phyloP scores from a whole-genome alignment of 495 filamentous ascomycete genomes.

The Penicillium herquei region DNA sequence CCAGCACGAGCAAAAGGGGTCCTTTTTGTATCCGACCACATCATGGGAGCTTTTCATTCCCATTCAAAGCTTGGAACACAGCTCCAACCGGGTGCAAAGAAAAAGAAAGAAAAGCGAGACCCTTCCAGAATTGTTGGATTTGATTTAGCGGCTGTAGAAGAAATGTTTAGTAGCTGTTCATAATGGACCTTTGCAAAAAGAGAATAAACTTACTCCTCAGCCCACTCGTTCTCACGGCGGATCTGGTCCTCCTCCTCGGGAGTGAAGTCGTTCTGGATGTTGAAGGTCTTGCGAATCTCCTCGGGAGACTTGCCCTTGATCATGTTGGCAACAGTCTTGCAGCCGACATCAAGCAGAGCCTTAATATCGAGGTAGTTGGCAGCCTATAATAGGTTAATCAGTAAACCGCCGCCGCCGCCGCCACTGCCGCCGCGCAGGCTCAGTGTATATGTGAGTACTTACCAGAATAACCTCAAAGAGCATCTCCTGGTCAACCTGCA shows the following conservation, averaged over 20 bases:
- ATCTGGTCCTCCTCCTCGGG: slow-evolving; percentile 74
- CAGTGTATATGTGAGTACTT: slow-evolving; percentile 34
- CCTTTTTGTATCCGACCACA: no score
- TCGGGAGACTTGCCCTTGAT: slow-evolving; percentile 74
- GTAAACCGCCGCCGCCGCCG: neutral
- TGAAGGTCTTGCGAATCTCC: slow-evolving; percentile 75
- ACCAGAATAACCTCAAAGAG: slow-evolving; percentile 98
- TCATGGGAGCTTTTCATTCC: no score
- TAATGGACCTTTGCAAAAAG: neutral
- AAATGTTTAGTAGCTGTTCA: slow-evolving; percentile 13
- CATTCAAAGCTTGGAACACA: no score
- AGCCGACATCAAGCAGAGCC: slow-evolving; percentile 63
- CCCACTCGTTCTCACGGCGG: slow-evolving; percentile 71
- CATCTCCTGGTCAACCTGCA: slow-evolving; percentile 99
- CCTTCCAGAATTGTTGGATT: neutral
- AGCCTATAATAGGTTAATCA: slow-evolving; percentile 37
- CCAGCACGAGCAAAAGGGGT: no score
- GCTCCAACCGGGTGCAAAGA: neutral
- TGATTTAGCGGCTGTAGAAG: slow-evolving; percentile 35
- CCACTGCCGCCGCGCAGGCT: neutral
- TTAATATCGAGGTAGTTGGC: slow-evolving; percentile 76
- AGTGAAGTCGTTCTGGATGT: slow-evolving; percentile 74
- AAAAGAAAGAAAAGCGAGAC: neutral
- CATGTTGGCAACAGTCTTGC: slow-evolving; percentile 70
- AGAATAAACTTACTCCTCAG: slow-evolving; percentile 56